These are phyloP conservation scores for Ascochyta rabiei DNA, from an alignment of 2,329 filamentous ascomycete genomes.

Conservation along the genomic window DNA sequence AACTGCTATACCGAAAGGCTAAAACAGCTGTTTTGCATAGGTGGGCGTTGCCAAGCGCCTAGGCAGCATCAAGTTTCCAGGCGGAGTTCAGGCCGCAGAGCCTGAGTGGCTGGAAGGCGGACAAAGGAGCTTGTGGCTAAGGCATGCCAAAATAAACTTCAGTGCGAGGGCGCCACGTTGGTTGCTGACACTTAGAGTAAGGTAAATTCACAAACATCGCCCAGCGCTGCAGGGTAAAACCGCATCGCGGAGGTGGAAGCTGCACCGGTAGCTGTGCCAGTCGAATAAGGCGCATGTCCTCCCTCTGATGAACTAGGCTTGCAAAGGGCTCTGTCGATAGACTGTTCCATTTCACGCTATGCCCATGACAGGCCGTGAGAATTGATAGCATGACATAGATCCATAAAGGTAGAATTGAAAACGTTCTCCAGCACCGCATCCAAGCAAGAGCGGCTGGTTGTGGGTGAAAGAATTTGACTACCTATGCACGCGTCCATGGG, in stretches of 20 bases:
- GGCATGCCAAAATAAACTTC: not conserved
- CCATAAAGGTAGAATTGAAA: not conserved
- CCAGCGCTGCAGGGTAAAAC: conserved; percentile 2
- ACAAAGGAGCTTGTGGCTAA: not conserved
- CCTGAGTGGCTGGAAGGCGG: not conserved
- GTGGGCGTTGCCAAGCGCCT: conserved; percentile 15
- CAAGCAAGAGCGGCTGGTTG: not conserved
- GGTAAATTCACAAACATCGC: not conserved
- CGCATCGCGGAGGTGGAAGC: conserved; percentile 6
- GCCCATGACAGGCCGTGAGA: conserved; percentile 1
- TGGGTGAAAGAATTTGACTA: not conserved
- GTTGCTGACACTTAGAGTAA: not conserved
- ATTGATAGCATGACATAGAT: not conserved
- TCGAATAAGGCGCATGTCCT: too few species aligned
- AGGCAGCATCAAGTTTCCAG: not conserved
- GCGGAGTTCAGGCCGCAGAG: conserved; percentile 2
- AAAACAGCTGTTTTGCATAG: not conserved
- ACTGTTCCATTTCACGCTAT: not conserved
- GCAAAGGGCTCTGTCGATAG: not conserved
- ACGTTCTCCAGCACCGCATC: not conserved
- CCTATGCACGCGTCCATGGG: not conserved
- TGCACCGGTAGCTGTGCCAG: not conserved
- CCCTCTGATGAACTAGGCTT: not conserved
- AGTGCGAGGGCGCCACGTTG: not conserved
- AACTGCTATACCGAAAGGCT: not conserved